Evolutionary conservation across 176 grass and related monocot species (phyloP).

Genomic region (Poa annua): DNA sequence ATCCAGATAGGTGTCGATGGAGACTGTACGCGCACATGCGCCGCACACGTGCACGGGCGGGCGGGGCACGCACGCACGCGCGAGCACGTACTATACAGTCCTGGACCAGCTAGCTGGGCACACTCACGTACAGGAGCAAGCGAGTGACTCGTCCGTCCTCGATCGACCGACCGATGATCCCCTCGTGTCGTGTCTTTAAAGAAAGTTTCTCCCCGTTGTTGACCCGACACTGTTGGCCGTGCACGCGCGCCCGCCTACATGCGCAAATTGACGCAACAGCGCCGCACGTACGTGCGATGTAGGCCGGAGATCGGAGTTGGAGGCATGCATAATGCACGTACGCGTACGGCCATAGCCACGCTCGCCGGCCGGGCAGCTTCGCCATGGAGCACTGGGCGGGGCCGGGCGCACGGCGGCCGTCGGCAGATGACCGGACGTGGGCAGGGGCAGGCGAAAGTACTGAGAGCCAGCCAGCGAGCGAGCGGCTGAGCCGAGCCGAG

Average conservation of each 20-base stretch:
- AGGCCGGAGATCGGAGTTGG: neutral
- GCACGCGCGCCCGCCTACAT: neutral
- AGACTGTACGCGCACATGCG: too few species aligned
- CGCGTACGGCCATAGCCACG: neutral
- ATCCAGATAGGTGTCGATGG: too few species aligned
- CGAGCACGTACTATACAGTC: too few species aligned
- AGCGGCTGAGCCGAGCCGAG: neutral
- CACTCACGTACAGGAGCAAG: neutral
- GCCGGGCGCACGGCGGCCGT: constrained; percentile 51
- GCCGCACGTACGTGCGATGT: neutral
- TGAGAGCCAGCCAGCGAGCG: neutral
- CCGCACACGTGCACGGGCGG: too few species aligned
- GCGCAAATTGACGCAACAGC: too few species aligned
- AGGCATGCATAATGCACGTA: neutral
- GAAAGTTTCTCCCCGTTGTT: neutral
- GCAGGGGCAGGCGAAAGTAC: neutral
- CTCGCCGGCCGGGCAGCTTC: constrained; percentile 7
- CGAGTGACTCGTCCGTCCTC: neutral
- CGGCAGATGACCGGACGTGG: constrained; percentile 30
- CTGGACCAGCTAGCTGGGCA: too few species aligned
- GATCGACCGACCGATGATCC: too few species aligned
- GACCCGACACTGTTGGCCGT: neutral
- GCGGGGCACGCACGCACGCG: too few species aligned
- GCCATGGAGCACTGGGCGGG: too few species aligned
- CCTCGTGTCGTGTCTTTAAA: neutral